These are phyloP conservation scores for Aspergillus incahuasiensis DNA, from an alignment of 495 filamentous ascomycete genomes.

Conservation along the genomic window DNA sequence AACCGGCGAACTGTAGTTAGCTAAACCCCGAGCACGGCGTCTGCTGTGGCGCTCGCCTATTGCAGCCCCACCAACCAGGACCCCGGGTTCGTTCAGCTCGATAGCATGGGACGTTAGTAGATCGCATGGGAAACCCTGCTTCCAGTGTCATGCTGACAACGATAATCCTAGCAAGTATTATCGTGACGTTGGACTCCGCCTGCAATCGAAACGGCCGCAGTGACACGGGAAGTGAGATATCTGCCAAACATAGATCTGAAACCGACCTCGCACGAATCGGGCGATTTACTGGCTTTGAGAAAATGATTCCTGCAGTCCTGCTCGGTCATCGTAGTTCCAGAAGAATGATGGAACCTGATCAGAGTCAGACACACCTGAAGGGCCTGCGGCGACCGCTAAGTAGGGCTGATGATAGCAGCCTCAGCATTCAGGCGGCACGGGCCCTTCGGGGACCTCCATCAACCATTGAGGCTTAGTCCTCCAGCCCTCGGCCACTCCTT, in stretches of 20 bases:
- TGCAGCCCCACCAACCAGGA: not conserved
- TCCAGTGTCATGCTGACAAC: not conserved
- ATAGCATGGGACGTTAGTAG: not conserved
- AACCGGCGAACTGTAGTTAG: conserved; percentile 1
- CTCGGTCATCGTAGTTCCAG: not conserved
- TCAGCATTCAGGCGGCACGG: not conserved
- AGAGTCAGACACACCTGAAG: not conserved
- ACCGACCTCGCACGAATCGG: not conserved
- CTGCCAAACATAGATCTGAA: conserved; percentile 3
- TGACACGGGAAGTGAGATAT: not conserved
- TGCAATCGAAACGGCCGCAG: conserved; percentile 3
- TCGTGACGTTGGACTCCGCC: conserved; percentile 1
- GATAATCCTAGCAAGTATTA: conserved; percentile 1
- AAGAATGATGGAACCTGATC: not conserved
- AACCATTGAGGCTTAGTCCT: not conserved
- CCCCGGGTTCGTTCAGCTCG: not conserved
- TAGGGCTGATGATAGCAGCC: not conserved
- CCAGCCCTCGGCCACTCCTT: not conserved
- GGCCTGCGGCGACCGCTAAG: not conserved
- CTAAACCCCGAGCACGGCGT: conserved; percentile 7
- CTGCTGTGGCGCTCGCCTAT: not conserved
- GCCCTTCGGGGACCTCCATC: conserved; percentile 5
- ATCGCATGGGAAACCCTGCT: not conserved
- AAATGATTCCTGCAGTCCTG: too few relatives aligned
- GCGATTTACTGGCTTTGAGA: not conserved